Conservation (phyloP, 306 rosid species). For the Acacia crassicarpa region DNA sequence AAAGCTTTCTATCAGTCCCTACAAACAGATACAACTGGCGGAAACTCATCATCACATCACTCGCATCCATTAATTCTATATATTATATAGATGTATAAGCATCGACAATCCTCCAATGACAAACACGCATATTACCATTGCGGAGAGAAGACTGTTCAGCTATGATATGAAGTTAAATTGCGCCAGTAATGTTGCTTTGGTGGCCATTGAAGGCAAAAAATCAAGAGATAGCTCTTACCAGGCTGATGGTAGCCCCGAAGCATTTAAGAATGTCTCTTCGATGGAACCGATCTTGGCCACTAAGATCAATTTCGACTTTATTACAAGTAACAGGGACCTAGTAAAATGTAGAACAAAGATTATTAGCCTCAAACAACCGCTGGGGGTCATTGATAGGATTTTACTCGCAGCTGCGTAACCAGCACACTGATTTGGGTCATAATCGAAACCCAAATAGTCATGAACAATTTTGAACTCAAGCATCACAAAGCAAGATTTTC, state of each 20-base stretch:
- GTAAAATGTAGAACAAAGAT: slow-evolving; percentile 2
- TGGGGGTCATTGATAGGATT: not conserved
- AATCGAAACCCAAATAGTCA: slow-evolving; percentile 20
- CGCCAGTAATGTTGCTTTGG: not conserved
- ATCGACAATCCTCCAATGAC: not conserved
- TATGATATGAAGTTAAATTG: not conserved
- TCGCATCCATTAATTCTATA: slow-evolving; percentile 31
- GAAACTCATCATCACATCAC: slow-evolving; percentile 77
- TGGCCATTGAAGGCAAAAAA: slow-evolving; percentile 12
- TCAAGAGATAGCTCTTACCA: slow-evolving; percentile 58
- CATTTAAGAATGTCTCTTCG: slow-evolving; percentile 63
- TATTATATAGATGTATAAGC: not conserved
- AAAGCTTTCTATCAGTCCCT: slow-evolving; percentile 70
- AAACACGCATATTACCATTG: not conserved
- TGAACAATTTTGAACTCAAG: not conserved
- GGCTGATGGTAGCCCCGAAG: slow-evolving; percentile 57
- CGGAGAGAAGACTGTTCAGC: slow-evolving; percentile 1
- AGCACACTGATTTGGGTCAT: not conserved
- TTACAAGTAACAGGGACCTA: slow-evolving; percentile 63
- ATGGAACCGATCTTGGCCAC: slow-evolving; percentile 41
- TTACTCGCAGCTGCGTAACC: not conserved
- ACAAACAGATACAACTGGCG: slow-evolving; percentile 60
- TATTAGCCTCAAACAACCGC: not conserved
- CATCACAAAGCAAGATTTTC: not conserved
- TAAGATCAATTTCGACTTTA: slow-evolving; percentile 41